Evolutionary conservation across 257 asterid species (phyloP).

Genomic region (Linaria vulgaris): DNA sequence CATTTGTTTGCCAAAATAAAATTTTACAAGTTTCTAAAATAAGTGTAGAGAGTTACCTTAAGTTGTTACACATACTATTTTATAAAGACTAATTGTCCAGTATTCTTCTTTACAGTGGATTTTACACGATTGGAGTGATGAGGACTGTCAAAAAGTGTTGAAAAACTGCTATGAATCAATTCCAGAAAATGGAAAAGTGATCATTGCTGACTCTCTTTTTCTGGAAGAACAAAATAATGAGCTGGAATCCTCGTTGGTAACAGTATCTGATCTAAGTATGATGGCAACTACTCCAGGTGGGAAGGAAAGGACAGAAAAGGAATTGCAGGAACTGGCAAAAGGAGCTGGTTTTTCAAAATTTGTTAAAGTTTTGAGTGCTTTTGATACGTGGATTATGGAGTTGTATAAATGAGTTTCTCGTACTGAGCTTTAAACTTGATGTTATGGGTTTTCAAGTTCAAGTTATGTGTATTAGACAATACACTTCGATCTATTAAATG

Average conservation of each 20-base stretch:
- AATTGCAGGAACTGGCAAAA: slow-evolving; percentile 47
- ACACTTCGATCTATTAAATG: too few relatives aligned
- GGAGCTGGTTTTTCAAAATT: slow-evolving; percentile 43
- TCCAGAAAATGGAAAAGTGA: slow-evolving; percentile 56
- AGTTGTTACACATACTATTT: too few relatives aligned
- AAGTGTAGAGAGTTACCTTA: too few relatives aligned
- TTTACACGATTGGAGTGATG: slow-evolving; percentile 62
- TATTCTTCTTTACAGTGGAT: slow-evolving; percentile 39
- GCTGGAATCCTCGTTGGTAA: slow-evolving; percentile 9
- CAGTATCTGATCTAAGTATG: slow-evolving; percentile 43
- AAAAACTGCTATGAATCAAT: slow-evolving; percentile 52
- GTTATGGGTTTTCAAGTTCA: too few relatives aligned
- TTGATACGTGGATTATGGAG: slow-evolving; percentile 35
- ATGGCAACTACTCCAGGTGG: slow-evolving; percentile 55
- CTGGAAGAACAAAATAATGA: slow-evolving; percentile 40
- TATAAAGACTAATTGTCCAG: too few relatives aligned
- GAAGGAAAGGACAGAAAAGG: slow-evolving; percentile 61
- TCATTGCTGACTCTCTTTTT: slow-evolving; percentile 40
- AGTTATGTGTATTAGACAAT: too few relatives aligned
- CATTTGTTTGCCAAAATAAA: too few relatives aligned
- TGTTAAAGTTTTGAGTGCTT: slow-evolving; percentile 38
- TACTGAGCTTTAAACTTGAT: background rate
- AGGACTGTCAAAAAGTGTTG: slow-evolving; percentile 42
- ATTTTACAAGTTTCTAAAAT: too few relatives aligned
- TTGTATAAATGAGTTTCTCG: background rate